These are phyloP conservation scores for Eutrema heterophyllum DNA, from an alignment of 345 rosid species.

Conservation along the genomic window DNA sequence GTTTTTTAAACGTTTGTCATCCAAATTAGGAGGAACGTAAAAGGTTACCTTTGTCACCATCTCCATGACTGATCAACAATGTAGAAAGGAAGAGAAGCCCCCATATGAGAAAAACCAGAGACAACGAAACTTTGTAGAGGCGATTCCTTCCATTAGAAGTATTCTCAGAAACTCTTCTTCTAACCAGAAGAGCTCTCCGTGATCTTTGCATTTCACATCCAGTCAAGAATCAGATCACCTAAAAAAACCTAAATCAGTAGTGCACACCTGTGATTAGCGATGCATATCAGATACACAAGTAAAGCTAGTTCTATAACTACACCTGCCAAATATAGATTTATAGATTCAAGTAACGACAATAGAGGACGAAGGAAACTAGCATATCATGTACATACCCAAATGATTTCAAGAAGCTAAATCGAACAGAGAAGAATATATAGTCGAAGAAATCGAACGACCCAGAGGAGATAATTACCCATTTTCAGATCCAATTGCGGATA, in stretches of 20 bases:
- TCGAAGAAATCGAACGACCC: neutral
- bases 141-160: slow-evolving; percentile 37
- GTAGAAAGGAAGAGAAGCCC: slow-evolving; percentile 63
- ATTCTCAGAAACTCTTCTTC: slow-evolving; percentile 70
- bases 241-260: neutral
- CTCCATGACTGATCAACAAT: slow-evolving; percentile 59
- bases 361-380: neutral
- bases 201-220: slow-evolving; percentile 96
- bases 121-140: slow-evolving; percentile 64
- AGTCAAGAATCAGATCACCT: slow-evolving; percentile 27
- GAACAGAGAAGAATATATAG: neutral
- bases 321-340: neutral
- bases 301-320: neutral
- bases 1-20: neutral
- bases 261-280: slow-evolving; percentile 4
- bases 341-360: neutral
- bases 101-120: slow-evolving; percentile 70
- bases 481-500: slow-evolving; percentile 17
- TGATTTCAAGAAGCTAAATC: neutral
- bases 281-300: slow-evolving; percentile 7
- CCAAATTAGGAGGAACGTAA: neutral
- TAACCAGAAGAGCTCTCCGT: slow-evolving; percentile 74
- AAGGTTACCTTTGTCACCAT: slow-evolving; percentile 53
- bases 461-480: neutral
- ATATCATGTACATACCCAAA: neutral